A percentile compares a stretch with the other conserved stretches of the same genome.
Conservation (phyloP, 1,284 basidiomycete genomes). For the Ceratobasidium papillatum region DNA sequence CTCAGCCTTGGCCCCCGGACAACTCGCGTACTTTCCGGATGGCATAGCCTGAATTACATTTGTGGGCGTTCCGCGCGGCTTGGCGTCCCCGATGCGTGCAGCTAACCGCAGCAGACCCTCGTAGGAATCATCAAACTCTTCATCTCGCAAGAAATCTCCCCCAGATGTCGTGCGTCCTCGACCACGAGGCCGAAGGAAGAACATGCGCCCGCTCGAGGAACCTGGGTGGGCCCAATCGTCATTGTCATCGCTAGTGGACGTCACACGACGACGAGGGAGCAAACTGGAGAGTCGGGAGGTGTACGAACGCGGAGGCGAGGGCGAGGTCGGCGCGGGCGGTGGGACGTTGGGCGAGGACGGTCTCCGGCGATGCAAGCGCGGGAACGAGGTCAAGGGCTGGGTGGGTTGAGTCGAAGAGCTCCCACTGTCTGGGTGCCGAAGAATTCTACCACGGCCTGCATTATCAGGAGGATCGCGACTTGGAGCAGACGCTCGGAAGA, state of each 20-base stretch:
- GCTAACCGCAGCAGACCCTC: conserved; percentile 45
- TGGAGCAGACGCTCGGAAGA: conserved; percentile 29
- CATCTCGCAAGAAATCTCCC: conserved; percentile 36
- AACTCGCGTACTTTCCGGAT: conserved; percentile 32
- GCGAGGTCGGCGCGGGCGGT: not conserved
- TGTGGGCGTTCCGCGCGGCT: conserved; percentile 39
- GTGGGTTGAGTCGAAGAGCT: not conserved
- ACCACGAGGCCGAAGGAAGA: conserved; percentile 29
- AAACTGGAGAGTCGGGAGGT: conserved; percentile 21
- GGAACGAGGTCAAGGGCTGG: conserved; percentile 16
- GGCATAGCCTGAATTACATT: conserved; percentile 41
- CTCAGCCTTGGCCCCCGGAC: conserved; percentile 39
- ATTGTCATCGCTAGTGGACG: conserved; percentile 27
- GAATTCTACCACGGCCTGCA: not conserved
- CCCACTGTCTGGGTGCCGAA: conserved; percentile 16
- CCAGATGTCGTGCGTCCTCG: conserved; percentile 11
- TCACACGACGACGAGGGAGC: not conserved
- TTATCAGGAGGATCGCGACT: not conserved
- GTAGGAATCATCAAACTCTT: conserved; percentile 45
- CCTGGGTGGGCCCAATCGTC: conserved; percentile 26
- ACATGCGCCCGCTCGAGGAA: conserved; percentile 1
- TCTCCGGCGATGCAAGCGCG: conserved; percentile 14
- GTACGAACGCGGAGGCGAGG: conserved; percentile 18
- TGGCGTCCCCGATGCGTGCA: conserved; percentile 44
- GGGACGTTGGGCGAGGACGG: conserved; percentile 7